Evolutionary conservation across 306 rosid genomes (phyloP), one percentile per base, ranked within the genome.

Genomic region (Quercus cerris): DNA sequence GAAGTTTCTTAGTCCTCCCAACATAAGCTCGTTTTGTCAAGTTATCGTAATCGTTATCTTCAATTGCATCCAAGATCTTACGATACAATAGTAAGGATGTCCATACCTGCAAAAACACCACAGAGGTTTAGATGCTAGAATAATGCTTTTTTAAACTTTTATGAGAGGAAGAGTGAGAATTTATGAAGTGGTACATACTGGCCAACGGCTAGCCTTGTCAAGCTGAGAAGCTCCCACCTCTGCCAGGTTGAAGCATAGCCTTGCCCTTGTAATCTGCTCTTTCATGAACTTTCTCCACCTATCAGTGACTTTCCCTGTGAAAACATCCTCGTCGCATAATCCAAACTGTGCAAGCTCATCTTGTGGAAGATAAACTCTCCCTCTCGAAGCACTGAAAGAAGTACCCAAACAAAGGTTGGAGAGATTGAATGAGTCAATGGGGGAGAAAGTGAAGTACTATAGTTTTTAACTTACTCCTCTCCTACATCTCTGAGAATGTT

Each of bases 401-500:
- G 12, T 2, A 78, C 51, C 22, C 62, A 2, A 57, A 23, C 41
- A 8, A 2, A 41, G 28, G 1, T 59, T 22, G 19, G 54, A 46
- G 15, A 46, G 15, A 46, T 46, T 46, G 52, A 9, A 6, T 52
- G 41, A 0, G 11, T 56, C 33, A 54, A 19, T 3, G 20, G 35
- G 56, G 35, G 35, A 75, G 8, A 13, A 71, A 44, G 23, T 25
- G 73, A 76, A 69, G 56, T 18, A 59, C 58, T 33, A 9, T 1
- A 14, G 41, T 30, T 5, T 5, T 31, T 30, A 78, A 85, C 97
- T 83, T 87, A 92, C 98, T 94, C 98, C 77, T 94, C 97, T 3
- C 97, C 97, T 0, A 94, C 98, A 78, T 94, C 98, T 86, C 98
- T 88, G 56, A 94, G 97, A 73, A 94, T 94, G 79, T 94, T 92